Base-by-base conservation (phyloP, 257 asterid genomes). In the Primulina tabacum region DNA sequence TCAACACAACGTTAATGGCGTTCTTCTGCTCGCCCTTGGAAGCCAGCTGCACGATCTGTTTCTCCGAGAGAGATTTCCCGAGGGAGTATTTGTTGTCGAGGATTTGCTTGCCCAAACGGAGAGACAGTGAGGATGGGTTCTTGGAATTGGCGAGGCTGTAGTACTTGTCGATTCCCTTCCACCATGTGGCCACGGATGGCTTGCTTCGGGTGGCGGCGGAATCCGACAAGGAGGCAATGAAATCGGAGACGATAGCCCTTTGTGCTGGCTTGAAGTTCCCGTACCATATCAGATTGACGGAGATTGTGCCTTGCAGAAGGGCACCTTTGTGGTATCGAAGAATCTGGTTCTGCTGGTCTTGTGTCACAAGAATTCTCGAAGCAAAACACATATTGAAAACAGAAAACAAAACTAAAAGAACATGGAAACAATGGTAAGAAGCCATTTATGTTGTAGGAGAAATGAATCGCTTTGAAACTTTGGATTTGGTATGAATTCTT, bases 171-270 rank as follows among this genome's bases (percentile, higher is more conserved):
- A 72, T 76, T 60, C 75, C 56, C 68, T 77, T 79, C 89, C 89
- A 84, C 89, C 89, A 84, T 1, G 80, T 62, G 60, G 84, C 80
- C 2, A 84, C 86, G 0, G 89, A 79, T 3, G 88, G 88, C 26
- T 63, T 80, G 73, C 2, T 64, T 43, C 14, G 12, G 78, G 59
- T 16, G 68, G 32, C 0, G 76, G 58, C n/a, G 82, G 73, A 16
- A 47, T 16, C 56, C 1, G 88, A 78, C 4, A 84, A 71, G 0
- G 89, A 84, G 14, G 78, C 32, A 5, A 84, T 72, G 80, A 81
- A 84, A 75, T 81, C 86, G 2, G 88, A 61, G 29, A 84, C 40
- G 8, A 84, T 77, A 2, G 86, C 80, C 64, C 71, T 81, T 47
- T 84, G 88, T 71, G 82, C 62, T 5, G 88, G 77, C 73, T 77